phyloP scores from a whole-genome alignment of 2,329 filamentous ascomycete genomes.

The Lachnellula subtilissima region DNA sequence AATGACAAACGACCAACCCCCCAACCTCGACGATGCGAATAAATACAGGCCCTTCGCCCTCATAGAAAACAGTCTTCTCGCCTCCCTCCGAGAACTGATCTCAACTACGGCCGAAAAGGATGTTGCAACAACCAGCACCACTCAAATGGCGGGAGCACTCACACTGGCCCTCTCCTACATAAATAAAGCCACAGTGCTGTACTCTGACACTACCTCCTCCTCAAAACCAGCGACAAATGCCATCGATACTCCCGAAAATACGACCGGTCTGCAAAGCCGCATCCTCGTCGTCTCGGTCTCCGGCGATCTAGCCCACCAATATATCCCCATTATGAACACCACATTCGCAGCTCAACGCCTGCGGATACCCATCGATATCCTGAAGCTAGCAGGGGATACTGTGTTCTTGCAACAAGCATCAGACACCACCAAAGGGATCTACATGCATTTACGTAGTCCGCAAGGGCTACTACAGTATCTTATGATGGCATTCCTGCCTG shows the following conservation, averaged over 20 bases:
- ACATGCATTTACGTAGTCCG: conserved; percentile 57
- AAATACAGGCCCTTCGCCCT: conserved; percentile 91
- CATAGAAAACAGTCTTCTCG: conserved; percentile 75
- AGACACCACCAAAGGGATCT: conserved; percentile 66
- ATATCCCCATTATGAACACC: conserved; percentile 97
- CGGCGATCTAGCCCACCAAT: conserved; percentile 77
- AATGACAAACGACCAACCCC: conserved; percentile 46
- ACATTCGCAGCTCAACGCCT: conserved; percentile 92
- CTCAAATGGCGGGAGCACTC: conserved; percentile 84
- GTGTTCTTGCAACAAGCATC: conserved; percentile 92
- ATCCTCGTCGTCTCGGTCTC: conserved; percentile 90
- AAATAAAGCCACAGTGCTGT: conserved; percentile 55
- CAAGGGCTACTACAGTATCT: conserved; percentile 82
- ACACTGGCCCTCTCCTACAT: conserved; percentile 87
- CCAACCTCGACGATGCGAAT: conserved; percentile 52
- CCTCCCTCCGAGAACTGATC: conserved; percentile 70
- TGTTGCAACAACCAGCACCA: conserved; percentile 66
- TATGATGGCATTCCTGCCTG: conserved; percentile 88
- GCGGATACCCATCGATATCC: conserved; percentile 85
- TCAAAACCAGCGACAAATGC: conserved; percentile 20
- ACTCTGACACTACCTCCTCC: conserved; percentile 34
- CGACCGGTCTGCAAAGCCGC: conserved; percentile 62
- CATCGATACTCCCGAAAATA: conserved; percentile 18
- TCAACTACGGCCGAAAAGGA: conserved; percentile 59
- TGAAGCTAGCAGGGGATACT: conserved; percentile 77